Percentiles rank a stretch among this genome's conserved stretches.
Conservation (phyloP, 352 stramenopile species). For the Globisporangium polare region DNA sequence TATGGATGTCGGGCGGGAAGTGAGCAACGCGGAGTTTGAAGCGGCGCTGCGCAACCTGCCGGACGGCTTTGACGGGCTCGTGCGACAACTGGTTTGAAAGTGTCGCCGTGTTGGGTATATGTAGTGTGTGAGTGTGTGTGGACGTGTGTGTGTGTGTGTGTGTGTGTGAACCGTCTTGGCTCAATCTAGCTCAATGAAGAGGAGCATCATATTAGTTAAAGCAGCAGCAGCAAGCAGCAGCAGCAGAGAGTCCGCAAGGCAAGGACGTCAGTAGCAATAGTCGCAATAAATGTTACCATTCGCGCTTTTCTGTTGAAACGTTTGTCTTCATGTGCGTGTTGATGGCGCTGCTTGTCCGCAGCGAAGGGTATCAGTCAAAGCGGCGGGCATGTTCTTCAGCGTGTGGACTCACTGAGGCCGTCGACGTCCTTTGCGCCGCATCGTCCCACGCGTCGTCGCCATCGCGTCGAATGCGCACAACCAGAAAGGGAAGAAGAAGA, state of each 20-base stretch:
- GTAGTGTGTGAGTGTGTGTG: neutral
- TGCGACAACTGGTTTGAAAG: neutral
- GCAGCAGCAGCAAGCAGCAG: neutral
- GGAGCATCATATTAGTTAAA: neutral
- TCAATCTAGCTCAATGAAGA: neutral
- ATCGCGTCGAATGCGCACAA: no score
- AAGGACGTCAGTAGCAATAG: no score
- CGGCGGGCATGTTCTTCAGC: no score
- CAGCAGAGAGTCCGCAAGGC: neutral
- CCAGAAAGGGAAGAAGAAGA: no score
- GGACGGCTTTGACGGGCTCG: conserved; percentile 11
- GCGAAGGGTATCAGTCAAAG: no score
- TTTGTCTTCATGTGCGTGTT: no score
- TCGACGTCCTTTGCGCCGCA: no score
- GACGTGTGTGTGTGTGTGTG: neutral
- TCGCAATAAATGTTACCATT: no score
- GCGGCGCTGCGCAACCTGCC: neutral
- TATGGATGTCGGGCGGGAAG: neutral
- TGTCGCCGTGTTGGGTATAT: neutral
- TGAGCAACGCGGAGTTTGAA: neutral
- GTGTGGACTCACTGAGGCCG: no score
- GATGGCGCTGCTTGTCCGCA: no score
- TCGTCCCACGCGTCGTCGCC: no score
- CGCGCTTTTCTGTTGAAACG: no score
- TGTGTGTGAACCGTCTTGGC: neutral